These are phyloP conservation scores for Friedmanniomyces simplex DNA, from an alignment of 495 filamentous ascomycete species.

Conservation along the genomic window DNA sequence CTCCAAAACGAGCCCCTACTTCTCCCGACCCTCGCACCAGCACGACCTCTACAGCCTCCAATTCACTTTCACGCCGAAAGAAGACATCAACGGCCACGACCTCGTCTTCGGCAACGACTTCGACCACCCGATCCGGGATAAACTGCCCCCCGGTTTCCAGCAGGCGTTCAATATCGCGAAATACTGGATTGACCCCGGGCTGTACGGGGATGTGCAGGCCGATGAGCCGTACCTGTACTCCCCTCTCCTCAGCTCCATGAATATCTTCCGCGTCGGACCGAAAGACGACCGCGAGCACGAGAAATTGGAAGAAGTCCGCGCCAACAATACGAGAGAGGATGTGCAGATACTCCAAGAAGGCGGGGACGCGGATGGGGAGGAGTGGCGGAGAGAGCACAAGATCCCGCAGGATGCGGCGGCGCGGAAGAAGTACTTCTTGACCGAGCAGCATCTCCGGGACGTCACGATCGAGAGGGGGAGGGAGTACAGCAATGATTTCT, in stretches of 20 bases:
- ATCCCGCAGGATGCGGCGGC: conserved; percentile 27
- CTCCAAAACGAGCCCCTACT: conserved; percentile 53
- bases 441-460: conserved; percentile 34
- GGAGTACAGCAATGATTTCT: conserved; percentile 72
- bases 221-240: conserved; percentile 80
- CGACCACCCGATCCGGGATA: conserved; percentile 71
- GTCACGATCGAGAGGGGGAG: conserved; percentile 51
- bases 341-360: conserved; percentile 26
- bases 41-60: conserved; percentile 73
- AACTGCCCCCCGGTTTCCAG: conserved; percentile 75
- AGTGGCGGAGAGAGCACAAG: conserved; percentile 39
- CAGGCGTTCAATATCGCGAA: conserved; percentile 72
- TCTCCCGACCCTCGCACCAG: conserved; percentile 55
- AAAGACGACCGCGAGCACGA: conserved; percentile 27
- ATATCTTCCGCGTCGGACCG: conserved; percentile 53
- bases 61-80: conserved; percentile 61
- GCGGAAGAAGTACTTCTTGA: conserved; percentile 35
- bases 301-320: conserved; percentile 8
- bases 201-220: conserved; percentile 80
- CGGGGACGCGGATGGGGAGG: conserved; percentile 43
- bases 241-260: conserved; percentile 60
- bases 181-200: conserved; percentile 75
- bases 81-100: conserved; percentile 54
- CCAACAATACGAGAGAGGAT: not conserved
- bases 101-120: conserved; percentile 92